Percentiles rank a stretch among this genome's conserved stretches.
phyloP scores from a whole-genome alignment of 345 rosid genomes.

The Salix arbutifolia region DNA sequence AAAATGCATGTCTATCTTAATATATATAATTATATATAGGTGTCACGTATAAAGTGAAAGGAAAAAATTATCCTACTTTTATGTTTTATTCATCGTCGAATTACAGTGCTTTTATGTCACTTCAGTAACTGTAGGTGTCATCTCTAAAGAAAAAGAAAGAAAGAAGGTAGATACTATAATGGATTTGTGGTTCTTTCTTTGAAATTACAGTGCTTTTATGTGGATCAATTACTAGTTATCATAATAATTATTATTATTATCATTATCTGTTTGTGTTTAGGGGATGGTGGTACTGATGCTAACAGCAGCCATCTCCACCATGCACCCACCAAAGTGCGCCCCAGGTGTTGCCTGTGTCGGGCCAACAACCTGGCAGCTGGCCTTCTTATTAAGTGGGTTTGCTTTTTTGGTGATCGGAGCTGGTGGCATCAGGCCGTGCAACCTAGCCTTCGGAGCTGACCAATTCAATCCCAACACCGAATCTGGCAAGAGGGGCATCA shows the following conservation, averaged over 20 bases:
- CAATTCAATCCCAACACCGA: constrained; percentile 35
- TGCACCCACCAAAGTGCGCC: constrained; percentile 32
- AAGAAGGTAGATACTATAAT: too few species aligned
- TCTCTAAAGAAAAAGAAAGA: neutral
- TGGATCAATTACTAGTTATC: neutral
- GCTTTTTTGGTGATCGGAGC: constrained; percentile 37
- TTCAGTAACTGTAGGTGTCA: neutral
- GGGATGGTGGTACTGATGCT: constrained; percentile 30
- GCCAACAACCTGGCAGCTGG: constrained; percentile 23
- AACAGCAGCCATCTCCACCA: constrained; percentile 29
- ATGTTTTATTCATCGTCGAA: too few species aligned
- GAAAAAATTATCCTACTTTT: too few species aligned
- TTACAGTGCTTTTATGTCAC: neutral
- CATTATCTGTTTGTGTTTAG: neutral
- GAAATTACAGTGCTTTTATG: too few species aligned
- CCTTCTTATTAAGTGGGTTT: constrained; percentile 22
- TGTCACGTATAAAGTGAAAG: too few species aligned
- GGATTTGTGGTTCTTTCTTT: too few species aligned
- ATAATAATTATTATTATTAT: neutral
- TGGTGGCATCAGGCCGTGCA: constrained; percentile 44
- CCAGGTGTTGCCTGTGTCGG: constrained; percentile 10
- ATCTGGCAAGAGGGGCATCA: constrained; percentile 31
- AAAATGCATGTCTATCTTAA: neutral
- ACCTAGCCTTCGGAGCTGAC: constrained; percentile 43
- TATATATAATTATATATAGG: neutral